These are phyloP conservation scores for Solidago caesia DNA, from an alignment of 129 eudicot species.

Conservation along the genomic window DNA sequence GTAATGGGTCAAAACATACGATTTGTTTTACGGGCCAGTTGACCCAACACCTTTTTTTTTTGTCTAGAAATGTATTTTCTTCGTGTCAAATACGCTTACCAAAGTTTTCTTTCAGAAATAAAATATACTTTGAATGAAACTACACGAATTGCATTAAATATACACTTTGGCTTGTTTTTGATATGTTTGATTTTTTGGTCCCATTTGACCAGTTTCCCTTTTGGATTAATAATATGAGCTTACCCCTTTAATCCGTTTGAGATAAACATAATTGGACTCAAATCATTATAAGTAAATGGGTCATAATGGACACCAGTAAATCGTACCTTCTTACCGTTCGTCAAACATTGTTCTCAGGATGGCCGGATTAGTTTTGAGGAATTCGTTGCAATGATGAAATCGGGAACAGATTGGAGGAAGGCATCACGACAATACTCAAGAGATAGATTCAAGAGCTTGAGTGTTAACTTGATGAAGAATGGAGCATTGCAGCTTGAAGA, in stretches of 20 bases:
- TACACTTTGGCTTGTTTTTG: no score
- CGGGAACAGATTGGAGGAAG: slow-evolving; percentile 99
- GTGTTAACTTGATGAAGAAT: slow-evolving; percentile 85
- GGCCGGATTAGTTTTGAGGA: slow-evolving; percentile 87
- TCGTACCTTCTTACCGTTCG: slow-evolving; percentile 13
- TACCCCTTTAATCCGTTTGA: background rate
- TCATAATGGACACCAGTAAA: background rate
- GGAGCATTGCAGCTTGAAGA: slow-evolving; percentile 87
- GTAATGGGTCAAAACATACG: background rate
- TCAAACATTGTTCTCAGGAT: slow-evolving; percentile 50
- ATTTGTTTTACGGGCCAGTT: background rate
- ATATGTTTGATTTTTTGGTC: no score
- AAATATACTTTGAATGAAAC: background rate
- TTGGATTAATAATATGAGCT: background rate
- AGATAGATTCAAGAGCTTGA: slow-evolving; percentile 90
- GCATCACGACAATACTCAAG: slow-evolving; percentile 93
- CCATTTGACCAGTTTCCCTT: background rate
- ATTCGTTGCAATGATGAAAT: slow-evolving; percentile 94
- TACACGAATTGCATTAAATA: no score
- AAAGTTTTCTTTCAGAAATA: no score
- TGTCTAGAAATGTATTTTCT: no score
- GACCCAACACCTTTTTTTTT: no score
- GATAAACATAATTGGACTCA: background rate
- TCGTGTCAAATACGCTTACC: no score
- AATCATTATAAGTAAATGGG: background rate